Evolutionary conservation across 83 land plant species (phyloP).

Genomic region (Diphasiastrum complanatum): DNA sequence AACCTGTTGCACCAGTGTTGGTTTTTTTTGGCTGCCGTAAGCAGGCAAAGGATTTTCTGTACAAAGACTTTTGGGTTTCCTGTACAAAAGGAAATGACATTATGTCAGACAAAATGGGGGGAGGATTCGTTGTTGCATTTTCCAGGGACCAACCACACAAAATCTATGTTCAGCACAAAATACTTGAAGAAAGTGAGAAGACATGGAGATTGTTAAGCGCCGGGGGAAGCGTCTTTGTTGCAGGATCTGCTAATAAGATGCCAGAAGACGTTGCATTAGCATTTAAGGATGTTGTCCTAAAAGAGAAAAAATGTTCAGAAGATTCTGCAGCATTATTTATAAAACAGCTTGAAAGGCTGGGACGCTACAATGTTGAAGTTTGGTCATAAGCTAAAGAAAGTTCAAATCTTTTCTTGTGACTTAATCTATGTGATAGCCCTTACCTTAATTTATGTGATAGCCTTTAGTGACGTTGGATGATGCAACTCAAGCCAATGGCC

Average conservation of each 20-base stretch:
- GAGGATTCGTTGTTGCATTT: constrained; percentile 5
- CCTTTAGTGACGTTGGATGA: no score
- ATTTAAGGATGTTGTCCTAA: no score
- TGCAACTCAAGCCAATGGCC: no score
- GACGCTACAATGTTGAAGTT: not conserved
- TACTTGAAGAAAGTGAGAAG: not conserved
- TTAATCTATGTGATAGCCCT: no score
- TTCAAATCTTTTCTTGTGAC: no score
- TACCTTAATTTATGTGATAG: no score
- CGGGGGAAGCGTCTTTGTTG: not conserved
- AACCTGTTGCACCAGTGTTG: not conserved
- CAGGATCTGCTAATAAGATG: constrained; percentile 3
- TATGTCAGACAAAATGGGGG: constrained; percentile 2
- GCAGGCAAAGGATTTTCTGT: not conserved
- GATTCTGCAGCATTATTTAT: not conserved
- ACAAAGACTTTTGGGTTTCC: not conserved
- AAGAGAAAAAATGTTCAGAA: no score
- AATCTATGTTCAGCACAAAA: not conserved
- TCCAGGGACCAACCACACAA: constrained; percentile 4
- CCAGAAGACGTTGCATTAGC: constrained; percentile 1
- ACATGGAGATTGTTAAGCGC: not conserved
- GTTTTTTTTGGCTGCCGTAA: constrained; percentile 5
- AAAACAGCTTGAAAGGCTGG: constrained; percentile 1
- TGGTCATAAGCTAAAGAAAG: no score
- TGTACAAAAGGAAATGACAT: no score